phyloP scores from a whole-genome alignment of 352 stramenopile genomes.

The Elongisporangium prolatum region DNA sequence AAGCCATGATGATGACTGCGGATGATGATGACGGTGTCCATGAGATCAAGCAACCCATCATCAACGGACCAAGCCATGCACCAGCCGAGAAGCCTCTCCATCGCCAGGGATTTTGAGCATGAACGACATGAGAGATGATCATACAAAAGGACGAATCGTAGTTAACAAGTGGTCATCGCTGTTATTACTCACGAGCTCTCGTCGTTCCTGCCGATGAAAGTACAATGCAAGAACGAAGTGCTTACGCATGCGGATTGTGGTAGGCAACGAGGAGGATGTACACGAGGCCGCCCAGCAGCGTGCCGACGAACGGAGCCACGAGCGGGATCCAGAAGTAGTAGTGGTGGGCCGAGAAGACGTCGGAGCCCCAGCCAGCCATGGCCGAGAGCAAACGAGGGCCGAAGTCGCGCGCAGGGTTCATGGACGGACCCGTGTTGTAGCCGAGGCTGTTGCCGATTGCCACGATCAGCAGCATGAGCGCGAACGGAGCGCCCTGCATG shows the following conservation, averaged over 20 bases:
- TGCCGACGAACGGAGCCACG: conserved; percentile 34
- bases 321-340: conserved; percentile 59
- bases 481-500: conserved; percentile 9
- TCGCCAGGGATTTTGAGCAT: no score
- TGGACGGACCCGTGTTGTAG: conserved; percentile 22
- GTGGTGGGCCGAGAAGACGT: conserved; percentile 33
- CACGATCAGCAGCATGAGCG: conserved; percentile 8
- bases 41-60: no score
- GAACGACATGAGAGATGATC: no score
- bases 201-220: not conserved
- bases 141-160: not conserved
- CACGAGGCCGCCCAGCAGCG: conserved; percentile 19
- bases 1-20: no score
- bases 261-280: conserved; percentile 33
- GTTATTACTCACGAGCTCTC: not conserved
- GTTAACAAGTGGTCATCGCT: not conserved
- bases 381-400: conserved; percentile 32
- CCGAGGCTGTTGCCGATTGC: conserved; percentile 16
- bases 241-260: conserved; percentile 24
- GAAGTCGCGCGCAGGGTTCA: conserved; percentile 38
- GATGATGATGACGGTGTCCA: no score
- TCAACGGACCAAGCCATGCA: no score
- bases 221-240: not conserved
- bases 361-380: conserved; percentile 35
- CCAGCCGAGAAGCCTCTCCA: no score